Conservation (phyloP, 768 basidiomycete species). For the Lenzites betulinus region DNA sequence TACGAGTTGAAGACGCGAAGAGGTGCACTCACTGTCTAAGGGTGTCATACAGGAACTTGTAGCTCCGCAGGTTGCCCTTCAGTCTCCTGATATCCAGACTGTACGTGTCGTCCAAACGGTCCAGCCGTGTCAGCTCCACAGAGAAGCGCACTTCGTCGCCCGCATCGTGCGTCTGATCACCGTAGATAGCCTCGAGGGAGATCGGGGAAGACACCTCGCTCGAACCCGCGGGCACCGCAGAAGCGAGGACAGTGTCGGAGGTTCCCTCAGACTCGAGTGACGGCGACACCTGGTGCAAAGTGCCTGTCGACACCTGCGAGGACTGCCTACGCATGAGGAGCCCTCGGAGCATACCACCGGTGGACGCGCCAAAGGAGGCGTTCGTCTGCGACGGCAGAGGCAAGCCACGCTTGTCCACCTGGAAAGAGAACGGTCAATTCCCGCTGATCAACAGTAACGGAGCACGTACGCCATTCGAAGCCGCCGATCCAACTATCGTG, state of each 20-base stretch:
- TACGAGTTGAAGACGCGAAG: too few relatives aligned
- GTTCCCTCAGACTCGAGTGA: slow-evolving; percentile 26
- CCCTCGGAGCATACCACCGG: slow-evolving; percentile 82
- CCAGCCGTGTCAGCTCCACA: slow-evolving; percentile 89
- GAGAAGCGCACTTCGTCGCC: slow-evolving; percentile 97
- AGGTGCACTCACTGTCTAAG: slow-evolving; percentile 70
- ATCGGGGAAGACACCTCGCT: slow-evolving; percentile 28
- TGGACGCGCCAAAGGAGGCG: slow-evolving; percentile 53
- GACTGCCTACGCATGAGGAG: slow-evolving; percentile 89
- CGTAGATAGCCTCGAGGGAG: slow-evolving; percentile 68
- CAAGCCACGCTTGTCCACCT: slow-evolving; percentile 90
- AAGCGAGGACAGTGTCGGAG: slow-evolving; percentile 27
- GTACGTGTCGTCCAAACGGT: slow-evolving; percentile 87
- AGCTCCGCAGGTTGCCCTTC: slow-evolving; percentile 91
- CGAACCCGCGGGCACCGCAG: slow-evolving; percentile 19
- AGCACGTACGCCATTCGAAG: slow-evolving; percentile 78
- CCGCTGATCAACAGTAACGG: background rate
- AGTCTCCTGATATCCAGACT: slow-evolving; percentile 89
- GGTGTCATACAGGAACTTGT: slow-evolving; percentile 89
- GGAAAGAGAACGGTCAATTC: slow-evolving; percentile 14
- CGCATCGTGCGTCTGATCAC: slow-evolving; percentile 75
- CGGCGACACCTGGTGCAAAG: slow-evolving; percentile 17
- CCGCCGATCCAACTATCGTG: slow-evolving; percentile 78
- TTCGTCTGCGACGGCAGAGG: slow-evolving; percentile 75
- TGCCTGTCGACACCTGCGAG: slow-evolving; percentile 66